phyloP scores from a whole-genome alignment of 2,329 filamentous ascomycete species.

The Myriosclerotinia scirpicola region DNA sequence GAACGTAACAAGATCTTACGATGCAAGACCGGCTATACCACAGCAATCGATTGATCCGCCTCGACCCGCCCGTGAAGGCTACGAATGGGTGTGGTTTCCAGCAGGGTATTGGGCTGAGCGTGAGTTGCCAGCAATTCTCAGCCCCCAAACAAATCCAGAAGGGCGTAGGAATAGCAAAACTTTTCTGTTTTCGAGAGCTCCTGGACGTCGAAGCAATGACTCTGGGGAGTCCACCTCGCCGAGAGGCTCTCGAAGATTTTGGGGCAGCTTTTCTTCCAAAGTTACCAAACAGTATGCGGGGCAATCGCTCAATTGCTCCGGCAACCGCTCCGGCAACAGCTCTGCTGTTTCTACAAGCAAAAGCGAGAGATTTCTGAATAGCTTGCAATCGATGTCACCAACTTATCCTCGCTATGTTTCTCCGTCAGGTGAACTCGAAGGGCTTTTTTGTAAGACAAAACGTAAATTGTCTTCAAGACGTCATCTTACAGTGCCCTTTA shows the following conservation, averaged over 20 bases:
- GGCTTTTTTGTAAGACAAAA: conserved; percentile 35
- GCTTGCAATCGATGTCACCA: conserved; percentile 25
- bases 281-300: conserved; percentile 12
- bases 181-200: background rate
- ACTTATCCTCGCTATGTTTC: conserved; percentile 23
- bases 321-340: background rate
- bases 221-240: conserved; percentile 18
- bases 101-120: conserved; percentile 64
- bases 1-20: conserved; percentile 26
- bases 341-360: conserved; percentile 16
- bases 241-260: conserved; percentile 17
- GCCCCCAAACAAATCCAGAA: background rate
- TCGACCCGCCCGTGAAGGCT: conserved; percentile 53
- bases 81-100: conserved; percentile 64
- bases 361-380: conserved; percentile 16
- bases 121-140: conserved; percentile 36
- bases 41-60: conserved; percentile 48
- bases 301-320: background rate
- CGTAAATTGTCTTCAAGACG: conserved; percentile 16
- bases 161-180: conserved; percentile 10
- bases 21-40: conserved; percentile 16
- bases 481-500: conserved; percentile 25
- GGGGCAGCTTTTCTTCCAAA: conserved; percentile 17
- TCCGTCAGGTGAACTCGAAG: conserved; percentile 24
- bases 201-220: background rate